phyloP scores from a whole-genome alignment of 2,329 filamentous ascomycete species.

The Cladobotryum mycophilum region DNA sequence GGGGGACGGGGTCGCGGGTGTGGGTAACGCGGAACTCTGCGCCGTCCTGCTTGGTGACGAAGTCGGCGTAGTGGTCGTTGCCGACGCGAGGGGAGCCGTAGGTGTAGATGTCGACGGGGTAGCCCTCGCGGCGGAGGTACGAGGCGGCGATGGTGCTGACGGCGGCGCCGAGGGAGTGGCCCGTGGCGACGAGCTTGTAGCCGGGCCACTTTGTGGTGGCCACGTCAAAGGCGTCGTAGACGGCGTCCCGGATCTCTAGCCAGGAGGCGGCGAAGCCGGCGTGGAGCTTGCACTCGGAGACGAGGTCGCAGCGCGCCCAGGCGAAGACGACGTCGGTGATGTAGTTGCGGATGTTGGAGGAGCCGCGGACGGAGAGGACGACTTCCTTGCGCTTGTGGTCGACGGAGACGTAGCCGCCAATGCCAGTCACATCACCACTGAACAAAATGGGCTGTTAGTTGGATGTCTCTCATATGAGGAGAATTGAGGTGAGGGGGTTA shows the following conservation, averaged over 20 bases:
- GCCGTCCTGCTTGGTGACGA: conserved; percentile 46
- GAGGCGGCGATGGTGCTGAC: conserved; percentile 55
- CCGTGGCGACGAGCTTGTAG: conserved; percentile 53
- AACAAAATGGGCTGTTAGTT: conserved; percentile 9
- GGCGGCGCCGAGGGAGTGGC: conserved; percentile 64
- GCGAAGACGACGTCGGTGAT: conserved; percentile 44
- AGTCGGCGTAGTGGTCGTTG: conserved; percentile 47
- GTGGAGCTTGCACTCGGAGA: conserved; percentile 44
- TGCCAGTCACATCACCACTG: conserved; percentile 38
- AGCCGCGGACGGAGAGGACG: conserved; percentile 56
- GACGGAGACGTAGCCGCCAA: conserved; percentile 45
- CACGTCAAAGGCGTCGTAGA: conserved; percentile 36
- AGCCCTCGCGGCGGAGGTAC: conserved; percentile 44
- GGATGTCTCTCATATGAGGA: background rate
- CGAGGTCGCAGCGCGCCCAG: conserved; percentile 24
- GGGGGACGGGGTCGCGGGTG: conserved; percentile 59
- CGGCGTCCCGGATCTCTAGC: conserved; percentile 41
- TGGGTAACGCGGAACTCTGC: conserved; percentile 61
- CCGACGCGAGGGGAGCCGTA: conserved; percentile 63
- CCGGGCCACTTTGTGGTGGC: conserved; percentile 41
- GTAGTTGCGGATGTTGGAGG: conserved; percentile 53
- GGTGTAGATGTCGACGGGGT: conserved; percentile 51
- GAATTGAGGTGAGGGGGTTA: background rate
- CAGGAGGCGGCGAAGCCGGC: conserved; percentile 55
- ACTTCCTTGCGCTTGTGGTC: conserved; percentile 46